Evolutionary conservation across 2,329 filamentous ascomycete species (phyloP), one percentile per base, ranked within the genome.

Genomic region (Epichloe elymi): DNA sequence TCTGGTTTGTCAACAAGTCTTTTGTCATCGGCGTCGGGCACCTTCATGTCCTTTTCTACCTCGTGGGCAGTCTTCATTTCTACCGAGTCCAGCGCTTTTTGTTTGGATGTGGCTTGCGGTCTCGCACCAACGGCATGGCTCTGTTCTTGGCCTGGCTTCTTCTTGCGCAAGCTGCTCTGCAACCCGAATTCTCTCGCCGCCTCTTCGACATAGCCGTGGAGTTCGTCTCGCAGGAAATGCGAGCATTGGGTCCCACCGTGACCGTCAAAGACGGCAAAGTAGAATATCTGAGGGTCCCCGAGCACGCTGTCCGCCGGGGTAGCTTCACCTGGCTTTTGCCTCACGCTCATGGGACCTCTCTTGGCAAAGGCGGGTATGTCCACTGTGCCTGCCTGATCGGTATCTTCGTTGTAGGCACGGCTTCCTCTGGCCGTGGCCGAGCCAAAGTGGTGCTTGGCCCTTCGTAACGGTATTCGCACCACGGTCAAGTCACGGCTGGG

Each of bases 391-490:
- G 91, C 93, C 68, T 97, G 91, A 63, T 90, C 88, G 11, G 88
- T 80, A 63, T 98, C 93, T 68, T 98, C 93, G 65, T 97, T 97
- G 66, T 93, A 88, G 0, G 83, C 81, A 11, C 93, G 80, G 51
- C 85, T 88, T 20, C 93, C 93, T 46, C 93, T 80, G 35, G 85
- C 85, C 41, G 85, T 78, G 12, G 80, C 80, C 23, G 82, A 86
- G 26, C 93, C 93, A 61, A 94, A 96, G 69, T 98, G 93, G 64
- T 98, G 93, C 64, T 97, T 97, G 33, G 93, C 93, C 59, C 86
- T 90, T 60, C 85, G 86, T 55, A 98, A 73, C 5, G 93, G 93
- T 62, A 98, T 98, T 37, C 93, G 86, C 46, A 97, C 93, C 5
- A 97, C 88, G 0, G 93, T 96, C 57, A 93, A 81, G 60, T 96